Base-by-base conservation (phyloP, 148 eudicot species). In the Camellia sinensis region DNA sequence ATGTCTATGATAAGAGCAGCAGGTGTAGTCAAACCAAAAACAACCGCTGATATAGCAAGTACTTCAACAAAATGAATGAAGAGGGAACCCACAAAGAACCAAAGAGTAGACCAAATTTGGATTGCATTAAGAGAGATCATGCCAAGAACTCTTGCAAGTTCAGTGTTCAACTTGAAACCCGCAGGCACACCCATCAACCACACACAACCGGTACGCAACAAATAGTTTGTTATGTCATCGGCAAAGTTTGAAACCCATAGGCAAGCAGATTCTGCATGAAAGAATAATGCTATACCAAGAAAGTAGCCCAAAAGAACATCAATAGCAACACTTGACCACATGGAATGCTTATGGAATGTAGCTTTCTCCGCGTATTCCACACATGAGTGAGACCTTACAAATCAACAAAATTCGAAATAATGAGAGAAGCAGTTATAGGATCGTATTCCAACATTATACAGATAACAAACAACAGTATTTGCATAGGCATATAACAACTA, bases 151-250 rank as follows among this genome's bases (percentile, higher is more conserved):
- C 87, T 90, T 17, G 99, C 99, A 70, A 96, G 94, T 87, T 96
- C 98, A 45, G 93, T 90, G 85, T 96, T 96, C 78, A 96, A 87
- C 90, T 96, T 96, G 81, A 96, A 96, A 81, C 99, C 99, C 7
- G 99, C 99, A 71, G 99, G 99, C 68, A 91, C 92, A 52, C 97
- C 98, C 98, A 96, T 94, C 84, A 96, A 87, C 93, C 98, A 92
- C 48, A 89, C 99, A 87, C 94, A 96, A 48, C 99, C 97, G 11
- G 84, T 91, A 52, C 98, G 97, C 84, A 94, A 83, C 76, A 88
- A 83, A 80, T 90, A 83, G 82, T 91, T 88, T 18, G 93, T 94
- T 72, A 91, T 80, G 82, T 87, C 87, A 54, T 73, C 74, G 66
- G 91, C 78, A 73, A 87, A 83, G 67, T 74, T 78, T 65, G 85